Percentiles rank a stretch among this genome's conserved stretches.
Evolutionary conservation across 2,329 filamentous ascomycete species (phyloP).

Genomic region (Chrysosporium queenslandicum): DNA sequence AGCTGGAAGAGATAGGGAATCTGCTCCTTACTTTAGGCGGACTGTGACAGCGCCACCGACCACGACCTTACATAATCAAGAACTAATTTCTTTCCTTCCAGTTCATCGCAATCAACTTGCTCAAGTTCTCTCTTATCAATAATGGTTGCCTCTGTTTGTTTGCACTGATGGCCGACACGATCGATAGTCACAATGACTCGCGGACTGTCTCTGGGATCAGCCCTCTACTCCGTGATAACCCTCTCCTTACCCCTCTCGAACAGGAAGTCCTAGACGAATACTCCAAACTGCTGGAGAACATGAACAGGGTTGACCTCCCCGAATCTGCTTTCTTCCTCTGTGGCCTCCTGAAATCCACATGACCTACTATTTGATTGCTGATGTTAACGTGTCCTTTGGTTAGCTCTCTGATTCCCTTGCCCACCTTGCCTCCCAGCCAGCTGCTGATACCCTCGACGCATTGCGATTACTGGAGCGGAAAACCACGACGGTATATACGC

Average conservation of each 20-base stretch:
- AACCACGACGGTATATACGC: conserved; percentile 85
- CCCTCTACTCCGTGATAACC: conserved; percentile 31
- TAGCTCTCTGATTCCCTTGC: conserved; percentile 40
- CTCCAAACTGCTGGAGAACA: conserved; percentile 71
- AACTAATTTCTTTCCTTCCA: too few relatives aligned
- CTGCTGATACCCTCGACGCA: conserved; percentile 67
- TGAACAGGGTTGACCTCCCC: conserved; percentile 61
- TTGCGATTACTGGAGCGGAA: conserved; percentile 84
- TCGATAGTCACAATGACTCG: neutral
- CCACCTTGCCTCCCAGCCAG: conserved; percentile 51
- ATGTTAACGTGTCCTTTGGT: neutral
- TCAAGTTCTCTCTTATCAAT: neutral
- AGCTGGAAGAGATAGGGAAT: too few relatives aligned
- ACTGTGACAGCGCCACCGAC: too few relatives aligned
- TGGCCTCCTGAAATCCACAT: conserved; percentile 15
- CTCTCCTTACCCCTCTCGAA: conserved; percentile 61
- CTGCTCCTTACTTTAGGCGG: too few relatives aligned
- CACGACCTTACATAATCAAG: too few relatives aligned
- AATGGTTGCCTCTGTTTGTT: neutral
- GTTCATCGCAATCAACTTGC: too few relatives aligned
- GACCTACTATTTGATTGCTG: neutral
- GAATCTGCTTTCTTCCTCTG: neutral
- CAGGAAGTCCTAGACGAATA: conserved; percentile 96
- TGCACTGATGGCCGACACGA: neutral
- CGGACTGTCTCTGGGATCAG: conserved; percentile 18